Conservation (phyloP, 116 monocot genomes). For the Papilionanthe hybrid region DNA sequence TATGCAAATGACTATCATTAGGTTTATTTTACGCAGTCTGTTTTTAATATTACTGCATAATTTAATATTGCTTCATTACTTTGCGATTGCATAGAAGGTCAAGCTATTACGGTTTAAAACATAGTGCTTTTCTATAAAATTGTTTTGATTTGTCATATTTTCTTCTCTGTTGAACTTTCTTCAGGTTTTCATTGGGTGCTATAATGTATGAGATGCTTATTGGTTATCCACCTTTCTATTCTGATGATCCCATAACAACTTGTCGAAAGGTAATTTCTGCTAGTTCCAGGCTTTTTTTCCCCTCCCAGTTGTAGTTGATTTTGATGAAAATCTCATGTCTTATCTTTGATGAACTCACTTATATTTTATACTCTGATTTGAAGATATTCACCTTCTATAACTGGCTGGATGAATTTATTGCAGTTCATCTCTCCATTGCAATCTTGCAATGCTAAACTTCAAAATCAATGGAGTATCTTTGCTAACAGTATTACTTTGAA, state of each 20-base stretch:
- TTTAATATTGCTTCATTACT: background rate
- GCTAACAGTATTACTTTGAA: background rate
- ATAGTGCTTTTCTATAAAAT: background rate
- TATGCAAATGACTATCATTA: too few relatives aligned
- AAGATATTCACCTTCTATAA: background rate
- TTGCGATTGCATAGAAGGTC: background rate
- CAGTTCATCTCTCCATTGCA: too few relatives aligned
- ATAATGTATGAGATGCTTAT: constrained; percentile 51
- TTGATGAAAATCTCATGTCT: background rate
- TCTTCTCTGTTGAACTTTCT: constrained; percentile 8
- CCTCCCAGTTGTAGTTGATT: background rate
- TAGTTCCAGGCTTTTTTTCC: background rate
- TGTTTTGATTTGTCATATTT: background rate
- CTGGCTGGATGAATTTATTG: background rate
- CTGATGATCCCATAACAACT: constrained; percentile 38
- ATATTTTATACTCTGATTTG: background rate
- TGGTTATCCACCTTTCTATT: constrained; percentile 40
- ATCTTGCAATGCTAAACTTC: background rate
- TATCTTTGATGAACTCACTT: background rate
- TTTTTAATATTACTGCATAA: background rate
- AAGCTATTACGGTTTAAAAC: background rate
- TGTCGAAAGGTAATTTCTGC: constrained; percentile 27
- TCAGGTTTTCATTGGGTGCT: constrained; percentile 38
- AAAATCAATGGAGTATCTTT: background rate
- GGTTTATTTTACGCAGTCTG: background rate